Base-by-base conservation (phyloP, 2,329 filamentous ascomycete genomes). In the Emmonsiellopsis sp. region DNA sequence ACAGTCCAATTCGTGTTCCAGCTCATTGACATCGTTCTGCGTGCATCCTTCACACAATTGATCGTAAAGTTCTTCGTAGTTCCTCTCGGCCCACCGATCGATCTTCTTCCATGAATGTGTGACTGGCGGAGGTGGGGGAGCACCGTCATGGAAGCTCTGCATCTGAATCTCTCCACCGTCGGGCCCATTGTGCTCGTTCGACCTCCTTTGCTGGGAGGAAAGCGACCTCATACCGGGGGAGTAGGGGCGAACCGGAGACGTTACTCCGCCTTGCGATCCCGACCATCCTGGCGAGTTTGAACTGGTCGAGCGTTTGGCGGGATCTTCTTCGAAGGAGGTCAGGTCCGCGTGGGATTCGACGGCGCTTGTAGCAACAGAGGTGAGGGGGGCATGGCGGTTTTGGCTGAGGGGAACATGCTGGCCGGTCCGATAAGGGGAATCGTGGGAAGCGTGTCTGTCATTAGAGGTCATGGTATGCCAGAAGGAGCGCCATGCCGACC, bases 1-100 rank as follows among this genome's bases (percentile, higher is more conserved):
- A 74, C 90, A 94, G 69, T 98, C 92, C 50, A 98, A 79, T 70
- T 95, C 87, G 71, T 97, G 90, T 74, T 98, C 93, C 51, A 98
- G 77, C 71, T 97, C 93, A 70, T 96, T 97, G 67, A 98, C 78
- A 66, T 98, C 93, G 72, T 98, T 98, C 65, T 83, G 79, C 5
- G 93, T 97, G 67, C 87, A 90, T 32, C 89, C 90, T 70, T 95
- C 91, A 68, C 92, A 87, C 35, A 98, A 76, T 69, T 98, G 91
- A 71, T 98, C 93, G 63, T 79, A 93, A 32, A 98, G 81, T 72
- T 98, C 93, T 55, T 89, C 87, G 70, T 96, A 98, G 72, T 97
- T 89, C 58, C 93, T 88, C 65, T 97, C 93, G 53, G 88, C 81
- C 93, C 93, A 98, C 41, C 80, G 79, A 68, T 97, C 92, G 66